phyloP scores from a whole-genome alignment of 768 basidiomycete species.

The Termitomyces sp. region DNA sequence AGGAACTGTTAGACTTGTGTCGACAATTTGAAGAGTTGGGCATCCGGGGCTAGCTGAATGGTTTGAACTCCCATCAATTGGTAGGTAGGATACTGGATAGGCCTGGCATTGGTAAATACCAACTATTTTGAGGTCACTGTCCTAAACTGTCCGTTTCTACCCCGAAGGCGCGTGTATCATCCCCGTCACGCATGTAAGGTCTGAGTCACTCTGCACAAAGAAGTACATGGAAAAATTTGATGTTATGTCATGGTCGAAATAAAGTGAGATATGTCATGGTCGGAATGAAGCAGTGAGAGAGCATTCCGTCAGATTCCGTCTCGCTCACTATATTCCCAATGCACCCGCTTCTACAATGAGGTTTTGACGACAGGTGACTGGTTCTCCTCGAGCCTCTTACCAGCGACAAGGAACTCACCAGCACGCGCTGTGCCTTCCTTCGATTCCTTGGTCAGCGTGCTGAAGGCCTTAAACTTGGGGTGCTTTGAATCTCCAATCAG shows the following conservation, averaged over 20 bases:
- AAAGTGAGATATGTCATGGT: too few species aligned
- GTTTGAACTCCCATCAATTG: neutral
- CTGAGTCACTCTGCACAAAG: too few species aligned
- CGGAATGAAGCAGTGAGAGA: neutral
- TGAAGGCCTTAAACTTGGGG: slow-evolving; percentile 16
- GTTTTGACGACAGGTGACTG: neutral
- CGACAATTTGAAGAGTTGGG: slow-evolving; percentile 11
- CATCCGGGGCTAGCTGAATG: neutral
- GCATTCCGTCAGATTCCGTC: neutral
- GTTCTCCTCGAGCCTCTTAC: neutral
- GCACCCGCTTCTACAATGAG: neutral
- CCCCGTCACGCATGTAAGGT: too few species aligned
- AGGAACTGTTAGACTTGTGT: slow-evolving; percentile 12
- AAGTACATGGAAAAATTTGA: too few species aligned
- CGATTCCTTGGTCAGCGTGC: slow-evolving; percentile 15
- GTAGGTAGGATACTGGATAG: neutral
- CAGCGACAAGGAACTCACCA: slow-evolving; percentile 13
- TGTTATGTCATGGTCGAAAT: too few species aligned
- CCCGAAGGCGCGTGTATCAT: too few species aligned
- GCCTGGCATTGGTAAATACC: neutral
- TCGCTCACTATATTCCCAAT: neutral
- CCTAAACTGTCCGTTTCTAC: neutral
- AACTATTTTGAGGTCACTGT: neutral
- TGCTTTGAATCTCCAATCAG: slow-evolving; percentile 15
- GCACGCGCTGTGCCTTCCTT: slow-evolving; percentile 14